Evolutionary conservation across 2,329 filamentous ascomycete species (phyloP), one percentile per base, ranked within the genome.

Genomic region (Metarhizium sp.): DNA sequence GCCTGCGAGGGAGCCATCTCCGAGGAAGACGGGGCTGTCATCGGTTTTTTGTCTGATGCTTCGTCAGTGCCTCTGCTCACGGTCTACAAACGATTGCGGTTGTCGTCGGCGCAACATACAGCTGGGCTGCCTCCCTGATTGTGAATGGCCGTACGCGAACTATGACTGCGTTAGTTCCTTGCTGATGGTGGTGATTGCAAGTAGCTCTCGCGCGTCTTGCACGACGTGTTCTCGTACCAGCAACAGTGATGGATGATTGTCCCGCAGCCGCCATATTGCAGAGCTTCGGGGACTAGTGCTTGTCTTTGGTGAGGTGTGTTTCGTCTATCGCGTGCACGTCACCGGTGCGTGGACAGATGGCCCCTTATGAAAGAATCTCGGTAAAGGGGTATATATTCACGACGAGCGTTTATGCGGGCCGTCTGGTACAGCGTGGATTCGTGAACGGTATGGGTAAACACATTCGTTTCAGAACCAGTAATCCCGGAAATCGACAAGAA

Each of bases 101-200:
- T 4, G 25, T 25, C 36, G 34, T 50, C n/a, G 42, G 16, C 8
- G n/a, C 36, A 48, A 51, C 78, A 55, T 76, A 87, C 78, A 99
- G 75, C 74, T 97, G 92, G 45, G 94, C 94, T 62, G 94, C 94
- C 78, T 99, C 94, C 74, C 91, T 81, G 63, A 97, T 96, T 11
- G 84, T 88, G 64, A 88, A 88, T 6, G 85, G 85, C 62, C 85
- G 81, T 62, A 88, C 85, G 66, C 85, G 82, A 60, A 88, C 84
- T 85, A 62, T 40, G 47, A 55, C 75, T 11, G 68, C 58, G 58
- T 51, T 14, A 25, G 45, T 16, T 14, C 30, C 7, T 36, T 32
- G 10, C 42, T 45, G 7, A 18, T 20, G 42, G 18, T 6, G 16
- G 18, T 20, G n/a, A 20, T 20, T 4, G n/a, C 6, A 32, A 30